phyloP scores from a whole-genome alignment of 1,284 basidiomycete species.

The Erythrobasidium hasegawianum region DNA sequence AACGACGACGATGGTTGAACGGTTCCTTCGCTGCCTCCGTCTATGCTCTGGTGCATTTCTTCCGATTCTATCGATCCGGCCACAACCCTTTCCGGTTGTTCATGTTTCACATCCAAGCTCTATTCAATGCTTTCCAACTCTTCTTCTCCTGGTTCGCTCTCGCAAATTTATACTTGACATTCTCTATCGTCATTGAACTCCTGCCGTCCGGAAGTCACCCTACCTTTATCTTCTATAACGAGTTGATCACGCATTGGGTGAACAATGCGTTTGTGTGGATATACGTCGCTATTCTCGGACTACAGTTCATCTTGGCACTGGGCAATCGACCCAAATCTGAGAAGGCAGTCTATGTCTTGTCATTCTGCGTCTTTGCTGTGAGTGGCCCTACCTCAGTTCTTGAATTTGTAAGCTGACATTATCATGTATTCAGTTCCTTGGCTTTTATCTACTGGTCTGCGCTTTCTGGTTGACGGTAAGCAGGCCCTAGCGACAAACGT shows the following conservation, averaged over 20 bases:
- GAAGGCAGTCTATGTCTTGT: slow-evolving; percentile 71
- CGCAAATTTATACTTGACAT: slow-evolving; percentile 92
- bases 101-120: slow-evolving; percentile 34
- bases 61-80: slow-evolving; percentile 76
- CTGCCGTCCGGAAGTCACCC: slow-evolving; percentile 55
- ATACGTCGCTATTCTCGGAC: slow-evolving; percentile 25
- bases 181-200: slow-evolving; percentile 90
- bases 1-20: slow-evolving; percentile 64
- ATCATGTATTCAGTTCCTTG: slow-evolving; percentile 54
- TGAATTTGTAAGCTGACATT: not conserved
- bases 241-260: slow-evolving; percentile 43
- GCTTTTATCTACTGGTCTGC: slow-evolving; percentile 75
- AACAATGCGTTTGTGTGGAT: slow-evolving; percentile 41
- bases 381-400: slow-evolving; percentile 33
- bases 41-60: slow-evolving; percentile 92
- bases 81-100: slow-evolving; percentile 57
- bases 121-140: slow-evolving; percentile 49
- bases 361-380: slow-evolving; percentile 62
- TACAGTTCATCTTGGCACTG: slow-evolving; percentile 77
- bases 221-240: slow-evolving; percentile 68
- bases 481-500: slow-evolving; percentile 63
- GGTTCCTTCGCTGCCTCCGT: slow-evolving; percentile 95
- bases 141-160: slow-evolving; percentile 92
- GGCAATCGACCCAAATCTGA: slow-evolving; percentile 97
- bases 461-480: slow-evolving; percentile 76